Conservation (phyloP, 1,139 yeast genomes). For the Debaryomyces sp. region DNA sequence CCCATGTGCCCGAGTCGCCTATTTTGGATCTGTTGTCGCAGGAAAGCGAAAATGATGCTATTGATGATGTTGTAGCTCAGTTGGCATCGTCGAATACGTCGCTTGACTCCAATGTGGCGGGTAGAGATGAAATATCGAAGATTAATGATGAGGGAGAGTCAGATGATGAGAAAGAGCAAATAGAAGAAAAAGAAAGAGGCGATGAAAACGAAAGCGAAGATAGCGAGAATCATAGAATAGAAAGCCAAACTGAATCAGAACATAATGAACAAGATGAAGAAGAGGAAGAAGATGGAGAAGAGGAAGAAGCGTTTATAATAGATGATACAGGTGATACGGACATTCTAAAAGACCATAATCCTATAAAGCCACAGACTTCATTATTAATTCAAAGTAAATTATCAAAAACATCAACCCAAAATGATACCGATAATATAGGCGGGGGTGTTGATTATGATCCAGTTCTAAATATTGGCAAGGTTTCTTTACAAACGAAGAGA, state of each 20-base stretch:
- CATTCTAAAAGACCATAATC: not conserved
- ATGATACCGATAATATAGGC: not conserved
- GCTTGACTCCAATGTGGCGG: not conserved
- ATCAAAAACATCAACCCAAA: not conserved
- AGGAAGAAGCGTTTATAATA: conserved; percentile 28
- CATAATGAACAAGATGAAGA: conserved; percentile 11
- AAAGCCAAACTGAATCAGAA: not conserved
- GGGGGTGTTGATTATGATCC: conserved; percentile 34
- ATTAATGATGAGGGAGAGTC: conserved; percentile 4
- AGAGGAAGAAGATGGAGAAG: conserved; percentile 2
- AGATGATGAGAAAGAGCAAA: not conserved
- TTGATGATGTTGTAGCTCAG: conserved; percentile 10
- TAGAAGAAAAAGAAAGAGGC: not conserved
- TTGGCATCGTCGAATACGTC: not conserved
- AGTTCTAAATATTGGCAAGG: conserved; percentile 51
- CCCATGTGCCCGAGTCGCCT: conserved; percentile 1
- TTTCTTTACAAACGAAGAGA: conserved; percentile 29
- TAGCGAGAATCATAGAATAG: not conserved
- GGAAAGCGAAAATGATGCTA: conserved; percentile 14
- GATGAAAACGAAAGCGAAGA: conserved; percentile 2
- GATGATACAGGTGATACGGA: conserved; percentile 39
- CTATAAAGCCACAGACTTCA: conserved; percentile 9
- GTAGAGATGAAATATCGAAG: not conserved
- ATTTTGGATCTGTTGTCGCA: conserved; percentile 10
- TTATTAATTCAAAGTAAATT: conserved; percentile 2